Base-by-base conservation (phyloP, 1,284 basidiomycete genomes). In the Hemileia vastatrix region DNA sequence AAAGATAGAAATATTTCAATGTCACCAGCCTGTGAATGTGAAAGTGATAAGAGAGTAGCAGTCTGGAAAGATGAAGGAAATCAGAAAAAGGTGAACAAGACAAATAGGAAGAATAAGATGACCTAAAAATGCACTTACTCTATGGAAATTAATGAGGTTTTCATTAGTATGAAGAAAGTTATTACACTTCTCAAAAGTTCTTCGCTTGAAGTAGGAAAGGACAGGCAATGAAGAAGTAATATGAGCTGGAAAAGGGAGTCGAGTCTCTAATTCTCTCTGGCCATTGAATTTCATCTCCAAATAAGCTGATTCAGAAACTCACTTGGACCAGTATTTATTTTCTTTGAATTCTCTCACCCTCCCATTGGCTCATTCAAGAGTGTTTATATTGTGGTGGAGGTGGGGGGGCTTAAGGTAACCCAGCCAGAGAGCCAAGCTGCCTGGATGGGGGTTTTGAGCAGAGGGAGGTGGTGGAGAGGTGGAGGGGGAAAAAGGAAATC, bases 1-100 rank as follows among this genome's bases (percentile, higher is more conserved):
- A 60, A 53, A 8, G 58, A 60, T 8, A 60, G 31, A 32, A 45
- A 54, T 45, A 60, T 19, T 32, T 60, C 50, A 45, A 60, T 60
- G 23, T 60, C 58, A 23, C 58, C 58, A 6, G 58, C 58, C 19
- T 51, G 36, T 32, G 51, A 45, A 27, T 60, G 51, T 9, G 58
- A 60, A 13, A 51, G 58, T 8, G 58, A 60, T 48, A 9, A 15
- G 1, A 60, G 43, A 2, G 58, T 51, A 19, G 51, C 58, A 15
- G 47, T 31, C 58, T 60, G n/a, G 3, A 8, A 13, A 33, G 33
- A 21, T 5, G 15, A 55, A 43, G 9, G 11, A 4, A 23, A 55
- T 43, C 5, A 18, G 19, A 19, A 43, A 15, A 43, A 8, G 18
- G 44, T 8, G 13, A 3, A 44, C n/a, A 44, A 33, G 19, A 4